phyloP scores from a whole-genome alignment of 495 filamentous ascomycete genomes.

The Annulohypoxylon moriforme region DNA sequence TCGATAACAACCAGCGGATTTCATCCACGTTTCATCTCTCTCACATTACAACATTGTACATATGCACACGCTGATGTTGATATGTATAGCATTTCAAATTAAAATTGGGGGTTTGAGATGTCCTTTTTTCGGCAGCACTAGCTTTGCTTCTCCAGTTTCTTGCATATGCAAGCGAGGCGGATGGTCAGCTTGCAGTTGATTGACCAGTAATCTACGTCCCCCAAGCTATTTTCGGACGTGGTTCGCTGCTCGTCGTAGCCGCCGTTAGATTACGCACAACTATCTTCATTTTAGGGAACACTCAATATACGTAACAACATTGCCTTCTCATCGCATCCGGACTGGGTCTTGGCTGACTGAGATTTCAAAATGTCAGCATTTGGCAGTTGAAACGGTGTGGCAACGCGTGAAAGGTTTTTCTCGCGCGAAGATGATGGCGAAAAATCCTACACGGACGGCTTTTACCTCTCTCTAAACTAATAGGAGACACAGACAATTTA shows the following conservation, averaged over 20 bases:
- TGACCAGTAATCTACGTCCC: conserved; percentile 14
- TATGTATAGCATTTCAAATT: conserved; percentile 11
- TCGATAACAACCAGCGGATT: conserved; percentile 12
- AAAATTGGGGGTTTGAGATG: conserved; percentile 29
- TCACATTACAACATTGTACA: conserved; percentile 11
- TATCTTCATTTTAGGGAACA: conserved; percentile 22
- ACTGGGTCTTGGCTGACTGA: conserved; percentile 37
- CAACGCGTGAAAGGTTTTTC: background rate
- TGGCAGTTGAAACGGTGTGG: conserved; percentile 8
- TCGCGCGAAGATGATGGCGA: conserved; percentile 1
- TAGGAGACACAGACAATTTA: background rate
- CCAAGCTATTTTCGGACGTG: conserved; percentile 41
- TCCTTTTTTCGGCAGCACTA: conserved; percentile 41
- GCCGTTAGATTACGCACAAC: conserved; percentile 24
- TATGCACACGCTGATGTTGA: conserved; percentile 13
- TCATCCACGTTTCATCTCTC: conserved; percentile 27
- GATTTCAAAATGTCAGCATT: conserved; percentile 35
- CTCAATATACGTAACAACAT: conserved; percentile 31
- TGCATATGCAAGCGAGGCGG: conserved; percentile 45
- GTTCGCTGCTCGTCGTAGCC: conserved; percentile 26
- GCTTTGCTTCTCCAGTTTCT: conserved; percentile 39
- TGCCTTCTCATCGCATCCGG: conserved; percentile 23
- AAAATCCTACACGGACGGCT: conserved; percentile 21
- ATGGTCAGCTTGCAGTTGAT: conserved; percentile 37
- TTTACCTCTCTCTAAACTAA: background rate